Conservation (phyloP, 1,139 yeast species). For the Barnettozyma hawaiiensis region DNA sequence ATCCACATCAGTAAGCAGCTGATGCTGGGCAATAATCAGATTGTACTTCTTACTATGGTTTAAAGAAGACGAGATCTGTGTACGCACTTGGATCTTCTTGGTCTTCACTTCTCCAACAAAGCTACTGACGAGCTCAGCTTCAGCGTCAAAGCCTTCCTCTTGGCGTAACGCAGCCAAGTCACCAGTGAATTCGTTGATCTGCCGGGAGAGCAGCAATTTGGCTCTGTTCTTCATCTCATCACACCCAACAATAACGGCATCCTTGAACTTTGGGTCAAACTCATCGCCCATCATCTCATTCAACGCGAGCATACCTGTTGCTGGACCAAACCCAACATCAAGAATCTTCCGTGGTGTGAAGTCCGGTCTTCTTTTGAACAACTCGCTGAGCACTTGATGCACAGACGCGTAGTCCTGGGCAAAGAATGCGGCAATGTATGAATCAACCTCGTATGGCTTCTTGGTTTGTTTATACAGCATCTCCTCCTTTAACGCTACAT, state of each 20-base stretch:
- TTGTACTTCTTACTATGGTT: constrained; percentile 54
- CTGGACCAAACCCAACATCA: constrained; percentile 89
- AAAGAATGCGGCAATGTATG: constrained; percentile 79
- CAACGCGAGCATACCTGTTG: constrained; percentile 83
- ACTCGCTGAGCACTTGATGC: constrained; percentile 61
- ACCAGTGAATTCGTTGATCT: constrained; percentile 44
- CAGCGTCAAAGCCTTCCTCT: constrained; percentile 24
- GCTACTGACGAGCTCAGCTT: background rate
- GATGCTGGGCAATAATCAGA: constrained; percentile 80
- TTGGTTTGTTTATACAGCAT: constrained; percentile 49
- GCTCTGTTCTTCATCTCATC: constrained; percentile 77
- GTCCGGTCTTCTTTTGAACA: constrained; percentile 44
- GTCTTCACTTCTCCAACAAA: constrained; percentile 55
- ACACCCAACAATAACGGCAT: constrained; percentile 70
- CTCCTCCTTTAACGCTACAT: constrained; percentile 41
- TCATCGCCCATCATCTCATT: constrained; percentile 71
- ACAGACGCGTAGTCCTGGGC: constrained; percentile 77
- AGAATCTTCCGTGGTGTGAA: constrained; percentile 65
- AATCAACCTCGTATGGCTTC: constrained; percentile 63
- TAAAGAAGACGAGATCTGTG: constrained; percentile 46
- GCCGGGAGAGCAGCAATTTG: constrained; percentile 66
- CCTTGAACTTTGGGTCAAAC: constrained; percentile 58
- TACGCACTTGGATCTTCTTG: constrained; percentile 44
- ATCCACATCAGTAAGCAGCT: constrained; percentile 54
- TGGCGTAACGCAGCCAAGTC: constrained; percentile 20